phyloP scores from a whole-genome alignment of 23 red algal species.

The Agarophyton chilense region DNA sequence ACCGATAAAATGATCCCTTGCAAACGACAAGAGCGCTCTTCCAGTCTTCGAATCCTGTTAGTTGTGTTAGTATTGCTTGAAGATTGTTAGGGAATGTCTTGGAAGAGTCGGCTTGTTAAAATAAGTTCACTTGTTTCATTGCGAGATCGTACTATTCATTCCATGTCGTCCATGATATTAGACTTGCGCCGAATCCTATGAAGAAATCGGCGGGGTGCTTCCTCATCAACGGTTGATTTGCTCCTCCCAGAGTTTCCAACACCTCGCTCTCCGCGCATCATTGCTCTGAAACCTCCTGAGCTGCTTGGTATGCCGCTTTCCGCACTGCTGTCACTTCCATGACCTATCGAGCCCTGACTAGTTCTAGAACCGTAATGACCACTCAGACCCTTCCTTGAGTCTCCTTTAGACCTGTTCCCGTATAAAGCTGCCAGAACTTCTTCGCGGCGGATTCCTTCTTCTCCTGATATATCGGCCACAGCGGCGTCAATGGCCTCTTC shows the following conservation, averaged over 20 bases:
- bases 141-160: not conserved
- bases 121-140: not conserved
- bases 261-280: constrained; percentile 9
- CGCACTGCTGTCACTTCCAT: constrained; percentile 14
- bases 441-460: constrained; percentile 18
- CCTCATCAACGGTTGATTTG: not conserved
- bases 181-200: not conserved
- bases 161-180: not conserved
- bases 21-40: not conserved
- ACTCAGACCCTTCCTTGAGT: not conserved
- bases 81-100: too few relatives aligned
- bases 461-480: constrained; percentile 41
- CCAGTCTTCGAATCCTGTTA: not conserved
- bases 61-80: not conserved
- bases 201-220: not conserved
- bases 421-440: constrained; percentile 34
- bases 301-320: not conserved
- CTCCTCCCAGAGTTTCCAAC: not conserved
- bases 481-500: constrained; percentile 45
- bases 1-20: not conserved
- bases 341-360: not conserved
- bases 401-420: not conserved
- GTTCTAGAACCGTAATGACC: not conserved
- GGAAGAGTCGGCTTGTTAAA: too few relatives aligned
- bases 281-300: not conserved